phyloP scores from a whole-genome alignment of 768 basidiomycete genomes.

The Epithele typhae region DNA sequence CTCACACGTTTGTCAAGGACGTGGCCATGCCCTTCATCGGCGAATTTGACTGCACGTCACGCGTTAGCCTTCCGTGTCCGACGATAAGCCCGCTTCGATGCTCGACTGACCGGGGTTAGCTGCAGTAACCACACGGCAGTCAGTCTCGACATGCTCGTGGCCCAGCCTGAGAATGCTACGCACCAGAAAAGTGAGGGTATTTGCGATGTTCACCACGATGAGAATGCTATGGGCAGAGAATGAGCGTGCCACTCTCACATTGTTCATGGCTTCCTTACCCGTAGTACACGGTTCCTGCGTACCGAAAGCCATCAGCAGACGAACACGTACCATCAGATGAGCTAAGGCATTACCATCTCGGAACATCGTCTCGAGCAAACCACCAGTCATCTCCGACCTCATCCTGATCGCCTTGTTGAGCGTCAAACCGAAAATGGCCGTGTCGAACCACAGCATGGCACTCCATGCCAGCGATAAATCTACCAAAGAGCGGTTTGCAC shows the following conservation, averaged over 20 bases:
- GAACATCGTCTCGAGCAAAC: constrained; percentile 10
- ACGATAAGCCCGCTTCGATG: neutral
- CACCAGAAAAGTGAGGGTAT: constrained; percentile 16
- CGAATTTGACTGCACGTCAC: constrained; percentile 1
- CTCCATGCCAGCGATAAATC: constrained; percentile 16
- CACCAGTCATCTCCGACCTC: constrained; percentile 1
- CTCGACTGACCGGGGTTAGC: neutral
- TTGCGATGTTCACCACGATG: constrained; percentile 10
- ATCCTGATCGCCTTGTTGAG: constrained; percentile 6
- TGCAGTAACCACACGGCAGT: too few relatives aligned
- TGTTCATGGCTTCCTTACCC: neutral
- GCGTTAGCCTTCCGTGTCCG: too few relatives aligned
- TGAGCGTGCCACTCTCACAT: too few relatives aligned
- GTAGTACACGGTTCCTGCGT: constrained; percentile 13
- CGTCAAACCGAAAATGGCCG: constrained; percentile 11
- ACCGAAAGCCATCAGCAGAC: neutral
- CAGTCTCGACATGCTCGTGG: too few relatives aligned
- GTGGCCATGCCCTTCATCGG: constrained; percentile 12
- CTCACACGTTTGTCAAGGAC: constrained; percentile 15
- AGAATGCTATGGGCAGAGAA: neutral
- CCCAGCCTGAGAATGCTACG: neutral
- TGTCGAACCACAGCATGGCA: constrained; percentile 16
- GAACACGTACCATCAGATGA: neutral
- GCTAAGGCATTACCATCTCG: constrained; percentile 11
- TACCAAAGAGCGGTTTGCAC: constrained; percentile 1